Evolutionary conservation across 345 rosid species (phyloP), one percentile per base, ranked within the genome.

Genomic region (Streptanthus diversifolius): DNA sequence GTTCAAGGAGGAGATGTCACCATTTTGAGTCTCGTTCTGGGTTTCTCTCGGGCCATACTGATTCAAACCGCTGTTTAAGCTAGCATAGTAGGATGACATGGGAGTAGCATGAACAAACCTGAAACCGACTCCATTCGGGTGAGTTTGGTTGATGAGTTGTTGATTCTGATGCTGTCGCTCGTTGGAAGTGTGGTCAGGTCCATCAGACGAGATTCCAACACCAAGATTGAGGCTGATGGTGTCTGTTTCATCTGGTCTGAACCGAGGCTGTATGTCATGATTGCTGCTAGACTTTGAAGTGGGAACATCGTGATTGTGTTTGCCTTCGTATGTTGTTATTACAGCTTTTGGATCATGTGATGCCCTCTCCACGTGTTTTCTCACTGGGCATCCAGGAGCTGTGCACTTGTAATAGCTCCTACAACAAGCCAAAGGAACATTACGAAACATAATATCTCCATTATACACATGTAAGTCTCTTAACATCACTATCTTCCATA

Each of bases 391-490:
- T 68, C 93, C 91, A 15, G 83, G 86, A 80, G 90, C 83, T 57
- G 99, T 95, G 85, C 99, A 95, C 84, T 91, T 95, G 82, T 95
- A 95, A 74, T 91, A 95, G 76, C 98, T 95, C 96, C 99, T 95
- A 84, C 77, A 82, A 44, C 71, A 74, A 40, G 66, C 32, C 68
- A 41, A 47, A 45, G 35, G 33, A 40, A 49, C 60, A 63, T 30
- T 37, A 61, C 33, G 11, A 48, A 47, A 51, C 62, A 6, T 59
- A 12, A 47, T 59, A 45, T 66, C 51, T 45, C 51, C 41, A 30
- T 32, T 11, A 35, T 51, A 56, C 29, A 21, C 37, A 56, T 25
- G 40, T n/a, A 19, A 25, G 15, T 57, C 63, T 29, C 32, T 30
- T 32, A 41, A 33, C 15, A 47, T 59, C 66, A 71, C n/a, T 24